Percentiles rank a stretch among this genome's conserved stretches.
Evolutionary conservation across 768 basidiomycete genomes (phyloP).

Genomic region (Boletus pseudo-olivaceus): DNA sequence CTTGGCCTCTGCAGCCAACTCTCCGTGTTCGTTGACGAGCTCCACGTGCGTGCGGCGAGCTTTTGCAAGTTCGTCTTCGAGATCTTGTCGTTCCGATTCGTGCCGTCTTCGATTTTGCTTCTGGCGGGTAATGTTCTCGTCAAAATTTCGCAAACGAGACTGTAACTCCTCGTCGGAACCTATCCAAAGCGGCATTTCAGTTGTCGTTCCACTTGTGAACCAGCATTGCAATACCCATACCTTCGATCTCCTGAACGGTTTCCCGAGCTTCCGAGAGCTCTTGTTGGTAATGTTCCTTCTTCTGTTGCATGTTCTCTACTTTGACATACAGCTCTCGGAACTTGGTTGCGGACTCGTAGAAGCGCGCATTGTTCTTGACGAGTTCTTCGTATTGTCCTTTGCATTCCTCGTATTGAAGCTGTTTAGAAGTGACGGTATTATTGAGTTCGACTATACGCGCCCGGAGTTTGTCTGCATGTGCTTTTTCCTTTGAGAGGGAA

Average conservation of each 20-base stretch:
- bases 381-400: constrained; percentile 62
- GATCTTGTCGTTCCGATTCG: constrained; percentile 51
- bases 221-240: constrained; percentile 28
- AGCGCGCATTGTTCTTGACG: constrained; percentile 67
- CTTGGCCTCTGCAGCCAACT: constrained; percentile 69
- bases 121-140: constrained; percentile 51
- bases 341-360: constrained; percentile 78
- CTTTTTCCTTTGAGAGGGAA: constrained; percentile 75
- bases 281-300: constrained; percentile 55
- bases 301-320: constrained; percentile 59
- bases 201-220: neutral
- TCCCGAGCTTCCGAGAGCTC: constrained; percentile 62
- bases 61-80: constrained; percentile 56
- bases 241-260: constrained; percentile 64
- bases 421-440: constrained; percentile 60
- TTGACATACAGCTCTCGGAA: constrained; percentile 83
- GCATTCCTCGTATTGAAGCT: constrained; percentile 69
- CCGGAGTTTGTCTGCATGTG: constrained; percentile 80
- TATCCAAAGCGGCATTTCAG: constrained; percentile 23
- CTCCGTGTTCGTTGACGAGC: constrained; percentile 60
- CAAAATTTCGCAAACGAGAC: constrained; percentile 53
- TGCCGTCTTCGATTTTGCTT: constrained; percentile 47
- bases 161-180: constrained; percentile 74
- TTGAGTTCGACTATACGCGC: constrained; percentile 60
- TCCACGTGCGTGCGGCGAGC: constrained; percentile 52